Conservation (phyloP, 345 rosid species). For the sweet orange (Citrus sinensis) region DNA sequence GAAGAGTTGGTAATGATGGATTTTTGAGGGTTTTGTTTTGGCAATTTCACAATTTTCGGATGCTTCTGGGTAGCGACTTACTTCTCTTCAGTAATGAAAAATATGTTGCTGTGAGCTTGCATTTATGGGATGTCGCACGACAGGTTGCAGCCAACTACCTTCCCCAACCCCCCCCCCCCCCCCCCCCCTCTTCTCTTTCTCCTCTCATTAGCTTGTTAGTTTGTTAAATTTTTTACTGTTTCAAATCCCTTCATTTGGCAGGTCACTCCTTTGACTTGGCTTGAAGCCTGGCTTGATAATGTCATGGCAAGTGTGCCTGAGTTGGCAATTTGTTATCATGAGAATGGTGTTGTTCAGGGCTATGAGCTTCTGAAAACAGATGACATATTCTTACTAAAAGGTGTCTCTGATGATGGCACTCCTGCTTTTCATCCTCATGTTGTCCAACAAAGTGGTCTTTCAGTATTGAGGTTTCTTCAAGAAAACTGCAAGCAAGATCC, state of each 20-base stretch:
- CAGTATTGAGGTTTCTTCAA: conserved; percentile 91
- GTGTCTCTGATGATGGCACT: conserved; percentile 86
- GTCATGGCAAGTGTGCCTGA: conserved; percentile 99
- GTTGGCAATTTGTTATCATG: conserved; percentile 94
- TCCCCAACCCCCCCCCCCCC: background rate
- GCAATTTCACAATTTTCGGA: conserved; percentile 96
- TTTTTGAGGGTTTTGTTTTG: conserved; percentile 81
- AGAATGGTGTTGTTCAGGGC: conserved; percentile 88
- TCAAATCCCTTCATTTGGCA: conserved; percentile 18
- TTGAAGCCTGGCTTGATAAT: conserved; percentile 98
- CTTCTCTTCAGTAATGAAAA: conserved; percentile 94
- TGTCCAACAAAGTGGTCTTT: conserved; percentile 90
- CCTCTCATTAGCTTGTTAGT: conserved; percentile 2
- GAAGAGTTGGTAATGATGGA: conserved; percentile 66
- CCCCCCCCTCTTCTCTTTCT: background rate
- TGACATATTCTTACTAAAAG: conserved; percentile 82
- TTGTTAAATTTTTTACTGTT: conserved; percentile 4
- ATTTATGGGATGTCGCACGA: conserved; percentile 77
- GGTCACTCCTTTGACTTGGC: conserved; percentile 95
- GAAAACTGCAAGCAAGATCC: conserved; percentile 97
- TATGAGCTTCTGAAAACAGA: conserved; percentile 96
- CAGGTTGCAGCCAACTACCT: conserved; percentile 46
- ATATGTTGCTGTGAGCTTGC: conserved; percentile 93
- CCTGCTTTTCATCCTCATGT: conserved; percentile 96
- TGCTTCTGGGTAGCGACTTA: conserved; percentile 94